A percentile compares a stretch with the other conserved stretches of the same genome.
phyloP scores from a whole-genome alignment of 441 rosid genomes.

The Daphne laureola region DNA sequence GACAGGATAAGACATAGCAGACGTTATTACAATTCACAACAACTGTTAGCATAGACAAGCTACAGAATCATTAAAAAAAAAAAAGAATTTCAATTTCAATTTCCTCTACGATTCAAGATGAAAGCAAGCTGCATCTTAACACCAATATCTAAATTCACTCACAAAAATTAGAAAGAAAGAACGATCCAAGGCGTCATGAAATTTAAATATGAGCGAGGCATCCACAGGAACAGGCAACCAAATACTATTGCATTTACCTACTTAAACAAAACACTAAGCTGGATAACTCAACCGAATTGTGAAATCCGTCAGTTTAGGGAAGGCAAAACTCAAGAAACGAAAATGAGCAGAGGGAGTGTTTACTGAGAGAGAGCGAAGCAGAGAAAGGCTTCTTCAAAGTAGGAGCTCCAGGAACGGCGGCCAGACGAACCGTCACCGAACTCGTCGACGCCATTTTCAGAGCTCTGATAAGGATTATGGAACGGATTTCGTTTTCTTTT shows the following conservation, averaged over 20 bases:
- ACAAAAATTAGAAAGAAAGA: too few relatives aligned
- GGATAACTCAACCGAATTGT: background rate
- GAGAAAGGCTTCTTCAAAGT: conserved; percentile 28
- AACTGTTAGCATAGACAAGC: background rate
- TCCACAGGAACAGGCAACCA: conserved; percentile 2
- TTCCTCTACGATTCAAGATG: too few relatives aligned
- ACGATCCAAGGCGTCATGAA: too few relatives aligned
- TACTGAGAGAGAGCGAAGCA: conserved; percentile 31
- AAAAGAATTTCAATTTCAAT: too few relatives aligned
- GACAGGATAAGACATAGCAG: conserved; percentile 17
- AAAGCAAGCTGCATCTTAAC: too few relatives aligned
- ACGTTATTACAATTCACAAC: conserved; percentile 5
- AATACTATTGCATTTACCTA: background rate
- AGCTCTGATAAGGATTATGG: background rate
- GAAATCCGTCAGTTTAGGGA: too few relatives aligned
- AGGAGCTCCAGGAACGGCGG: conserved; percentile 15
- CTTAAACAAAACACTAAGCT: background rate
- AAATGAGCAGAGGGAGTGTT: conserved; percentile 13
- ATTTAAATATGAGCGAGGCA: background rate
- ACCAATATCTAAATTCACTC: too few relatives aligned
- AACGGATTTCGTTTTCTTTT: background rate
- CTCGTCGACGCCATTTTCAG: conserved; percentile 38
- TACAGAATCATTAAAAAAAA: too few relatives aligned
- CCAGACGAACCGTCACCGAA: conserved; percentile 21
- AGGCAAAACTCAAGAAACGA: background rate